Percentiles rank a stretch among this genome's conserved stretches.
These are phyloP conservation scores for Aspergillus fumigatiaffinis DNA, from an alignment of 2,329 filamentous ascomycete genomes.

Conservation along the genomic window DNA sequence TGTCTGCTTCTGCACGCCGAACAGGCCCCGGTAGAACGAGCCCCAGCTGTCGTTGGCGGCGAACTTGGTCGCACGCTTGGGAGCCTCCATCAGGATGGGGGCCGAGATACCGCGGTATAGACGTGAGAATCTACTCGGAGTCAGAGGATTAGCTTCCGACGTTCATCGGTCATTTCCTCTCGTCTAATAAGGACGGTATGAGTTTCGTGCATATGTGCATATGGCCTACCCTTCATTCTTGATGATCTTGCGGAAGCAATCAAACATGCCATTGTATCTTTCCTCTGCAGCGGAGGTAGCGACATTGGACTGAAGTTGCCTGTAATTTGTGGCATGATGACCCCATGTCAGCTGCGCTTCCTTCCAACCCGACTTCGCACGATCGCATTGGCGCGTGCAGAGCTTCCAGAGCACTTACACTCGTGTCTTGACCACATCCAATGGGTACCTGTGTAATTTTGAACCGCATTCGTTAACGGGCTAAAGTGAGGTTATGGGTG, in stretches of 20 bases:
- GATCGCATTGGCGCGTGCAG: neutral
- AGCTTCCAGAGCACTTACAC: slow-evolving; percentile 59
- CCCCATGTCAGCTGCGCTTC: neutral
- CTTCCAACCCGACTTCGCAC: neutral
- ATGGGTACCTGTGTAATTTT: slow-evolving; percentile 72
- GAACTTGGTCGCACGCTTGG: slow-evolving; percentile 96
- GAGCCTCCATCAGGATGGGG: slow-evolving; percentile 96
- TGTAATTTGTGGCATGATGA: slow-evolving; percentile 33
- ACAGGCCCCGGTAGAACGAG: slow-evolving; percentile 82
- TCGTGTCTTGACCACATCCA: slow-evolving; percentile 98
- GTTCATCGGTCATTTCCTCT: neutral
- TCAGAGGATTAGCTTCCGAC: neutral
- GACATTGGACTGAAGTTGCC: slow-evolving; percentile 75
- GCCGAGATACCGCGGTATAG: slow-evolving; percentile 94
- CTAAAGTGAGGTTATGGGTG: neutral
- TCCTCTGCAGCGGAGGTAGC: slow-evolving; percentile 66
- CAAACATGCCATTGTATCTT: slow-evolving; percentile 92
- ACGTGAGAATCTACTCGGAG: slow-evolving; percentile 64
- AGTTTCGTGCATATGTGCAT: neutral
- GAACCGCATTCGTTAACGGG: neutral
- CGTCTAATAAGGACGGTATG: neutral
- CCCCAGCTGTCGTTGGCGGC: slow-evolving; percentile 99
- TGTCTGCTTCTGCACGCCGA: slow-evolving; percentile 82
- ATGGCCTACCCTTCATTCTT: slow-evolving; percentile 78
- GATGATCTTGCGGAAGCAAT: slow-evolving; percentile 97